These are phyloP conservation scores for Phytophthora meadii DNA, from an alignment of 352 stramenopile species.

Conservation along the genomic window DNA sequence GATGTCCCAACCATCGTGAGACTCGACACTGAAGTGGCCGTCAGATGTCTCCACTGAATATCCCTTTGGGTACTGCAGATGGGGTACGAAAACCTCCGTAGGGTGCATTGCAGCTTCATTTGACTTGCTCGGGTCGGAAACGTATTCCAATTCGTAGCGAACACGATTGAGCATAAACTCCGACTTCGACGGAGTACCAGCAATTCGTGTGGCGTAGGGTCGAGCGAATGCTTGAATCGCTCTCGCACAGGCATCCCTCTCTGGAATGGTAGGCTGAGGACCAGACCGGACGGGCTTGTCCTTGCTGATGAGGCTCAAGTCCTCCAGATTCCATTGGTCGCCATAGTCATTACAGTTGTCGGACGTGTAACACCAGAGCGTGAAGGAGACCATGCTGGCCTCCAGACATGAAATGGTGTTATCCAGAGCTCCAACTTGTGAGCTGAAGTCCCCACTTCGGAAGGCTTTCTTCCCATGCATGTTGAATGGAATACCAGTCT, in stretches of 20 bases:
- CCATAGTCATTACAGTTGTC: conserved; percentile 81
- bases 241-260: conserved; percentile 51
- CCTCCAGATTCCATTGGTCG: conserved; percentile 89
- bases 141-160: conserved; percentile 71
- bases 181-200: conserved; percentile 65
- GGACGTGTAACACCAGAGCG: conserved; percentile 91
- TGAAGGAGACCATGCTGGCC: conserved; percentile 78
- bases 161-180: conserved; percentile 55
- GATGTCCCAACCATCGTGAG: conserved; percentile 66
- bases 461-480: conserved; percentile 57
- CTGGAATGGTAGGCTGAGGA: conserved; percentile 4
- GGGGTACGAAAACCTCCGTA: conserved; percentile 78
- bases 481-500: conserved; percentile 79
- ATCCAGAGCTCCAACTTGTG: conserved; percentile 65
- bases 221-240: conserved; percentile 70
- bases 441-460: conserved; percentile 50
- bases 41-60: conserved; percentile 67
- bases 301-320: conserved; percentile 82
- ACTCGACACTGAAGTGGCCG: conserved; percentile 54
- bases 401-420: conserved; percentile 74
- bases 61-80: conserved; percentile 75
- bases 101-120: conserved; percentile 37
- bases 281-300: conserved; percentile 39
- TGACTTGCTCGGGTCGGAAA: conserved; percentile 41
- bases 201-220: conserved; percentile 72